Percentiles rank a stretch among this genome's conserved stretches.
phyloP scores from a whole-genome alignment of 2,329 filamentous ascomycete genomes.

The Penicillium crustosum region DNA sequence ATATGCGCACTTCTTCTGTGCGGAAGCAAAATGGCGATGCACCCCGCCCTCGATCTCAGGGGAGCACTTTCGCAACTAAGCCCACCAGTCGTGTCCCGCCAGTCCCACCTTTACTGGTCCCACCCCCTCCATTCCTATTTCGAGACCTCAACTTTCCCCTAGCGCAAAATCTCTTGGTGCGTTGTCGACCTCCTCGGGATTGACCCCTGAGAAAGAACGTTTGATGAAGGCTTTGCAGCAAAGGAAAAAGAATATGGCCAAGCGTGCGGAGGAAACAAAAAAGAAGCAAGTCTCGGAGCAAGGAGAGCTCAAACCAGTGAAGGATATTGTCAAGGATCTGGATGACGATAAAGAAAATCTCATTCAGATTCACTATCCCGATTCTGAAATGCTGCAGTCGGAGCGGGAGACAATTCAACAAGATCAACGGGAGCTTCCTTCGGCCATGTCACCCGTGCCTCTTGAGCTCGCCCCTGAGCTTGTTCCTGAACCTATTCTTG shows the following conservation, averaged over 20 bases:
- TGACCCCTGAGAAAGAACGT: constrained; percentile 85
- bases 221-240: constrained; percentile 93
- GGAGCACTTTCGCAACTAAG: constrained; percentile 33
- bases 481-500: constrained; percentile 12
- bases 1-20: constrained; percentile 64
- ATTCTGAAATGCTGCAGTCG: constrained; percentile 4
- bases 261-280: constrained; percentile 34
- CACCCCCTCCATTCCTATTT: constrained; percentile 38
- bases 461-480: constrained; percentile 4
- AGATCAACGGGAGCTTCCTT: constrained; percentile 3
- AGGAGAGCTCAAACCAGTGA: constrained; percentile 12
- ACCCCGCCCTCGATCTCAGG: constrained; percentile 47
- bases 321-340: constrained; percentile 22
- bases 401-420: constrained; percentile 14
- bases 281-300: constrained; percentile 21
- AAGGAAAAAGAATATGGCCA: constrained; percentile 72
- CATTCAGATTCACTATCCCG: constrained; percentile 23
- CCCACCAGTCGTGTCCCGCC: constrained; percentile 35
- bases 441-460: neutral
- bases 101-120: constrained; percentile 41
- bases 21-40: constrained; percentile 51
- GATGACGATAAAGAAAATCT: constrained; percentile 28
- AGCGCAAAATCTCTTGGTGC: constrained; percentile 48
- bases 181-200: constrained; percentile 49
- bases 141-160: constrained; percentile 38